Percentiles rank a stretch among this genome's conserved stretches.
Evolutionary conservation across 352 stramenopile genomes (phyloP).

Genomic region (Pythium biforme): DNA sequence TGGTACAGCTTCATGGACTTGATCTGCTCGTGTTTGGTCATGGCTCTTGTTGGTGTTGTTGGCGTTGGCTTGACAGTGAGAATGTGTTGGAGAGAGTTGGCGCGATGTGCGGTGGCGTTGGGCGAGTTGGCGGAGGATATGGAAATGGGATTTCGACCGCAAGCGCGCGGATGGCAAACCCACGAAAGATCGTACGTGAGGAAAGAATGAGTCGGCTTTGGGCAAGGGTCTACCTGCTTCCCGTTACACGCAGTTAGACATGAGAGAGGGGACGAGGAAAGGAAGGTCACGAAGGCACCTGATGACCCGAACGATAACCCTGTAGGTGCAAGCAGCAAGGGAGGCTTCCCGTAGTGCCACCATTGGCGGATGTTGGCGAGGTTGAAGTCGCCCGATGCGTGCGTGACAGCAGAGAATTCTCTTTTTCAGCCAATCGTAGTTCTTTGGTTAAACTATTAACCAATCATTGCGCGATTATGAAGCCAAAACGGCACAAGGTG

Average conservation of each 20-base stretch:
- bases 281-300: slow-evolving; percentile 2
- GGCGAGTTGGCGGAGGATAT: background rate
- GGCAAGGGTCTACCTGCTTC: too few relatives aligned
- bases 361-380: slow-evolving; percentile 2
- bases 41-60: background rate
- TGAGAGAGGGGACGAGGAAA: background rate
- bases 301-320: slow-evolving; percentile 9
- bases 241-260: background rate
- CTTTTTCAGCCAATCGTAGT: slow-evolving; percentile 19
- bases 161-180: background rate
- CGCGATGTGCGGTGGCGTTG: background rate
- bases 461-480: slow-evolving; percentile 1
- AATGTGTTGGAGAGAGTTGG: background rate
- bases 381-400: slow-evolving; percentile 24
- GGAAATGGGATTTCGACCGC: background rate
- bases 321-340: background rate
- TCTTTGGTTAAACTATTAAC: background rate
- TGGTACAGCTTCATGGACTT: slow-evolving; percentile 90
- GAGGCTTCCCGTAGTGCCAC: background rate
- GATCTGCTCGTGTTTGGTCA: slow-evolving; percentile 55
- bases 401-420: slow-evolving; percentile 22
- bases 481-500: background rate
- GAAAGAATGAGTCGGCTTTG: too few relatives aligned
- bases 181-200: background rate
- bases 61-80: background rate